Percentiles rank a stretch among this genome's conserved stretches.
Conservation (phyloP, 1,284 basidiomycete species). For the Ustilago sp. region DNA sequence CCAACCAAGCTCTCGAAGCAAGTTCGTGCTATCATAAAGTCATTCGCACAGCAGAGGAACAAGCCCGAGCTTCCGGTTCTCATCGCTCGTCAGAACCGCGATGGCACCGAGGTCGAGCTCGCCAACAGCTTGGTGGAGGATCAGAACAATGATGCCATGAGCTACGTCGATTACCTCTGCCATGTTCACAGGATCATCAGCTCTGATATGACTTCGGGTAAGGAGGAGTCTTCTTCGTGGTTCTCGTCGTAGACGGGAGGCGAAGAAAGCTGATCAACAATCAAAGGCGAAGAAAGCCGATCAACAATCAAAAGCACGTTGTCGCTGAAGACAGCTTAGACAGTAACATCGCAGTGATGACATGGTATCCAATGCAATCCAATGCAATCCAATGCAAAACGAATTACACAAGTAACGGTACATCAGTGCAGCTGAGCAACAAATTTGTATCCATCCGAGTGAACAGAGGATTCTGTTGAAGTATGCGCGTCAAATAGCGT, state of each 20-base stretch:
- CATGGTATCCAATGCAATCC: background rate
- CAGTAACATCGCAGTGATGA: background rate
- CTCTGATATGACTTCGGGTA: constrained; percentile 58
- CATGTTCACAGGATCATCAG: constrained; percentile 68
- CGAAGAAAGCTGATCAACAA: too few relatives aligned
- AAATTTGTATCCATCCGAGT: background rate
- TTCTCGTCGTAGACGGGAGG: constrained; percentile 32
- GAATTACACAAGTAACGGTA: background rate
- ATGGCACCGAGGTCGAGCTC: constrained; percentile 93
- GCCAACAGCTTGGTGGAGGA: constrained; percentile 98
- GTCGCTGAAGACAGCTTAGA: background rate
- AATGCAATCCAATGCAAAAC: background rate
- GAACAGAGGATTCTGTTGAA: too few relatives aligned
- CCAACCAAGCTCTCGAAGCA: constrained; percentile 84
- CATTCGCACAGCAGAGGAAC: constrained; percentile 77
- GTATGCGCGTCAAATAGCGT: too few relatives aligned
- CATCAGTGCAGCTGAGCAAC: background rate
- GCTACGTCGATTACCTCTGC: constrained; percentile 68
- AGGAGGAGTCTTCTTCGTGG: constrained; percentile 51
- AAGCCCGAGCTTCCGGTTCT: constrained; percentile 78
- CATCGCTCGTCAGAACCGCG: constrained; percentile 90
- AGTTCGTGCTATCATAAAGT: constrained; percentile 83
- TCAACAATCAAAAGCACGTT: background rate
- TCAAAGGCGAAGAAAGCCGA: background rate
- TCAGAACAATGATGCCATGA: constrained; percentile 91